Evolutionary conservation across 257 asterid species (phyloP).

Genomic region (Striga asiatica): DNA sequence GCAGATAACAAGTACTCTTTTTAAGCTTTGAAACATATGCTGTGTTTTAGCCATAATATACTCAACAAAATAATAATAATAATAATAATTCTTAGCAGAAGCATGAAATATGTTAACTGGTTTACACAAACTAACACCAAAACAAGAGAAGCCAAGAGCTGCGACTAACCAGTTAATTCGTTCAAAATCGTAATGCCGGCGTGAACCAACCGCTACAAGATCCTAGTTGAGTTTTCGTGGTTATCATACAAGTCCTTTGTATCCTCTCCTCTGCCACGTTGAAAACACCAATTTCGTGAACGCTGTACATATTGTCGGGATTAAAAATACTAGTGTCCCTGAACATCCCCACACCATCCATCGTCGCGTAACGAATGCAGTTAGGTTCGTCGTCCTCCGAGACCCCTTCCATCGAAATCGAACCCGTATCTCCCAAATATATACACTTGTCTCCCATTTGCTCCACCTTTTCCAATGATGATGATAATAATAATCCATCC

Average conservation of each 20-base stretch:
- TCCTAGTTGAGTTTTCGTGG: neutral
- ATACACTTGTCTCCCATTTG: neutral
- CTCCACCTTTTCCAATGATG: neutral
- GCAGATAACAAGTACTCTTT: no score
- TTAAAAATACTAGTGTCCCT: no score
- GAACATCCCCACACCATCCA: neutral
- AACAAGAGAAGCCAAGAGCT: no score
- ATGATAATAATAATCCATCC: neutral
- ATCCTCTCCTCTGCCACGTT: neutral
- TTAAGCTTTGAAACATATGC: no score
- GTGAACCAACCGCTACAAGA: conserved; percentile 8
- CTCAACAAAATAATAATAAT: no score
- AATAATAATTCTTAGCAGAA: no score
- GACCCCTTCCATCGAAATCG: neutral
- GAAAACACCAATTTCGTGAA: conserved; percentile 5
- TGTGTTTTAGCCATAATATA: no score
- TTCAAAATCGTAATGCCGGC: no score
- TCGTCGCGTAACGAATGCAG: neutral
- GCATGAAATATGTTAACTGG: no score
- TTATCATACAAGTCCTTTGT: neutral
- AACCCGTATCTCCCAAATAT: neutral
- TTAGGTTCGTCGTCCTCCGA: no score
- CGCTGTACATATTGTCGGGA: neutral
- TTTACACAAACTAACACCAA: no score
- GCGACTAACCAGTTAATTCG: no score